Conservation (phyloP, 768 basidiomycete species). For the Sistotremastrum niveocremeum region DNA sequence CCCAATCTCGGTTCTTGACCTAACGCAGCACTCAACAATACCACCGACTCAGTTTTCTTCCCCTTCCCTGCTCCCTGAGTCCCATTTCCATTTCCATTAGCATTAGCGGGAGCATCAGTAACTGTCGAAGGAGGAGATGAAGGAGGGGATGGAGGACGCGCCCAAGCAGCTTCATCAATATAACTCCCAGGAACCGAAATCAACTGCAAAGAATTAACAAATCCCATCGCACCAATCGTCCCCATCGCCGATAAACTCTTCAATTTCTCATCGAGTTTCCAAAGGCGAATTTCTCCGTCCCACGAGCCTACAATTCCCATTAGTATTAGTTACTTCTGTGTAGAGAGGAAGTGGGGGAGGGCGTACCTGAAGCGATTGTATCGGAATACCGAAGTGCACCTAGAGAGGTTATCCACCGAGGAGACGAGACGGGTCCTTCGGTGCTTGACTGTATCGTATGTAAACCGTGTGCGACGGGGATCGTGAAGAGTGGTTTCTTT, state of each 20-base stretch:
- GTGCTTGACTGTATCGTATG: conserved; percentile 56
- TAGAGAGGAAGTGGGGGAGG: too few relatives aligned
- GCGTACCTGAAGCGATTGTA: conserved; percentile 84
- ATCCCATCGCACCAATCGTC: conserved; percentile 53
- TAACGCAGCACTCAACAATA: conserved; percentile 64
- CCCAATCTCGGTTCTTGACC: conserved; percentile 86
- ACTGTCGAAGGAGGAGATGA: conserved; percentile 9
- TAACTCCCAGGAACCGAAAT: conserved; percentile 34
- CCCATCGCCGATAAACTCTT: conserved; percentile 62
- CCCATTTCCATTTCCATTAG: not conserved
- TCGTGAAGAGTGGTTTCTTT: conserved; percentile 89
- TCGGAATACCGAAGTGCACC: conserved; percentile 80
- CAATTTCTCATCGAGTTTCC: conserved; percentile 74
- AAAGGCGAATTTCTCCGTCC: conserved; percentile 81
- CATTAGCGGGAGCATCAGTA: conserved; percentile 8
- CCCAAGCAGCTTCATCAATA: conserved; percentile 31
- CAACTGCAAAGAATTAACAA: conserved; percentile 86
- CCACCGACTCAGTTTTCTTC: conserved; percentile 12
- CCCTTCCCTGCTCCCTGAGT: conserved; percentile 9
- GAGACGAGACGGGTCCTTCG: conserved; percentile 61
- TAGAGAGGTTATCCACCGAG: conserved; percentile 86
- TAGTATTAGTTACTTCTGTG: too few relatives aligned
- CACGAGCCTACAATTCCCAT: conserved; percentile 60
- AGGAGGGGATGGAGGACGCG: conserved; percentile 18
- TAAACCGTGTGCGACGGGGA: conserved; percentile 78